Percentiles rank a stretch among this genome's conserved stretches.
Conservation (phyloP, 148 eudicot genomes). For the Rheum nobile region DNA sequence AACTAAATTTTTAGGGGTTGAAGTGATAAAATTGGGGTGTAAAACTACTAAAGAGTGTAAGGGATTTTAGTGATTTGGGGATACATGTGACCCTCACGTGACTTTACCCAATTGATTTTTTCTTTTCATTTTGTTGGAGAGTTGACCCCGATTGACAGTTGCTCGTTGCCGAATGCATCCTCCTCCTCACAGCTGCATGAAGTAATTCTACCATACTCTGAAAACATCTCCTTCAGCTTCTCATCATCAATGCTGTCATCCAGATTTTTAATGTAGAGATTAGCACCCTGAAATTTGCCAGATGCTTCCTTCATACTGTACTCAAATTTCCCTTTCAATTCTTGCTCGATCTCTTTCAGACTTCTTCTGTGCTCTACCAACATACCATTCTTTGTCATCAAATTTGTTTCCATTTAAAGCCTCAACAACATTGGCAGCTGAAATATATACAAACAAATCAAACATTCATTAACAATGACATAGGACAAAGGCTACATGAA, state of each 20-base stretch:
- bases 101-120: too few relatives aligned
- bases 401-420: slow-evolving; percentile 25
- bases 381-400: slow-evolving; percentile 37
- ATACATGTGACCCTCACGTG: too few relatives aligned
- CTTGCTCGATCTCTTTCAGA: slow-evolving; percentile 32
- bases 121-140: too few relatives aligned
- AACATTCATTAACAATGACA: not conserved
- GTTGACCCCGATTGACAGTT: too few relatives aligned
- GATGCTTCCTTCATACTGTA: slow-evolving; percentile 23
- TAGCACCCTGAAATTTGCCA: slow-evolving; percentile 29
- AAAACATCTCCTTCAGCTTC: slow-evolving; percentile 66
- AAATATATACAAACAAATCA: not conserved
- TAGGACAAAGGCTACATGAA: too few relatives aligned
- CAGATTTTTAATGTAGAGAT: slow-evolving; percentile 34
- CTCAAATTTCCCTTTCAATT: slow-evolving; percentile 27
- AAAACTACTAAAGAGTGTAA: too few relatives aligned
- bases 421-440: slow-evolving; percentile 41
- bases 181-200: too few relatives aligned
- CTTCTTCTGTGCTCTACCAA: slow-evolving; percentile 38
- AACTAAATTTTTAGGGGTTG: too few relatives aligned
- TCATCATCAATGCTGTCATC: slow-evolving; percentile 81
- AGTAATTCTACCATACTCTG: slow-evolving; percentile 56
- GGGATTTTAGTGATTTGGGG: too few relatives aligned
- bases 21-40: too few relatives aligned
- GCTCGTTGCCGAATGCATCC: too few relatives aligned